A percentile compares a stretch with the other conserved stretches of the same genome.
phyloP scores from a whole-genome alignment of 1,284 basidiomycete species.

The Meira miltonrushii region DNA sequence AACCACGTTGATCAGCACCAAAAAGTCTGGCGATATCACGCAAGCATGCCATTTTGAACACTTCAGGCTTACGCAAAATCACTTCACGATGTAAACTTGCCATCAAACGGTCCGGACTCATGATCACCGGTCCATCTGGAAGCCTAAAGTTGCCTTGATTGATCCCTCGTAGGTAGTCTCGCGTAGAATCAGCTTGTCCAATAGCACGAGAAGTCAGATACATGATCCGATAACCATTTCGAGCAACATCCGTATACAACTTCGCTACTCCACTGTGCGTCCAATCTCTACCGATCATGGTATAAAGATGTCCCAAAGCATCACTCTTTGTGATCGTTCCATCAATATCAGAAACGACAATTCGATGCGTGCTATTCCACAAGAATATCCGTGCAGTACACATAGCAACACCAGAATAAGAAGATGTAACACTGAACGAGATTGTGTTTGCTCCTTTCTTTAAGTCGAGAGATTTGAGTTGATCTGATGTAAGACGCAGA shows the following conservation, averaged over 20 bases:
- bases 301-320: conserved; percentile 92
- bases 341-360: conserved; percentile 96
- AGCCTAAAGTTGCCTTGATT: conserved; percentile 92
- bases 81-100: conserved; percentile 77
- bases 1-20: conserved; percentile 56
- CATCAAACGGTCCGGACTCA: conserved; percentile 96
- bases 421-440: conserved; percentile 79
- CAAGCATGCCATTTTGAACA: conserved; percentile 99
- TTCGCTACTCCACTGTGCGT: conserved; percentile 97
- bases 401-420: conserved; percentile 71
- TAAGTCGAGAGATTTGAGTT: conserved; percentile 67
- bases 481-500: conserved; percentile 75
- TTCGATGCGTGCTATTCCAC: conserved; percentile 82
- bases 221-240: conserved; percentile 97
- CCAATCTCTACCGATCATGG: conserved; percentile 99
- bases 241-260: conserved; percentile 87
- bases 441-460: conserved; percentile 85
- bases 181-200: conserved; percentile 93
- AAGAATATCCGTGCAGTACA: conserved; percentile 91
- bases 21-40: conserved; percentile 92
- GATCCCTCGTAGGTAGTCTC: conserved; percentile 90
- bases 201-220: conserved; percentile 97
- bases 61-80: conserved; percentile 76
- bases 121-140: conserved; percentile 96
- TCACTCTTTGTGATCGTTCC: conserved; percentile 95